Evolutionary conservation across 768 basidiomycete genomes (phyloP), one percentile per base, ranked within the genome.

Genomic region (Panaeolus papilionaceus): DNA sequence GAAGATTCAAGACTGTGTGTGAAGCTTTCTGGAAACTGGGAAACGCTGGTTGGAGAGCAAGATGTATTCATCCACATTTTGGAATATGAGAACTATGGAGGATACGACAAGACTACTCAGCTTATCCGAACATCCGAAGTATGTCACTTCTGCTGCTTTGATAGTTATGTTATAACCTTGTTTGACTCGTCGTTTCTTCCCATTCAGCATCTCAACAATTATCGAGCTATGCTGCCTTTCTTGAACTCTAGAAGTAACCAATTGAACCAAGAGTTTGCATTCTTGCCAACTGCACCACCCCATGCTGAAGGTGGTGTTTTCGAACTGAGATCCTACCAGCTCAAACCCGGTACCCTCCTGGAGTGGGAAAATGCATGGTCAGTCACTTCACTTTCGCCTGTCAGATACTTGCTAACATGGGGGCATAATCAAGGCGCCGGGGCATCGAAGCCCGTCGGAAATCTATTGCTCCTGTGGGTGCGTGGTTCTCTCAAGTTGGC

Each of bases 331-430:
- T 89, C 86, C 42, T 99, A 99, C 79, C 89, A 89, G 75, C 79
- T 98, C 67, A 89, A 91, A 73, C 94, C 97, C 4, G 98, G 98
- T 8, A 89, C 92, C 7, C 83, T 99, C 64, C 79, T 99, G 65
- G 96, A 99, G 74, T 99, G 98, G 98, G 98, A 99, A 76, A 85
- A 88, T 65, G 86, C 94, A 68, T 99, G 98, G 95, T 95, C 40
- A 62, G 85, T 73, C 23, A 47, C 23, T 12, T 28, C 12, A 61
- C 6, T 39, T 49, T 38, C 12, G 26, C n/a, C 66, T 68, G 42
- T 37, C 28, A 33, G 12, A 58, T 64, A 66, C 67, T 20, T 66
- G 20, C 38, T 61, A 40, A 65, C 66, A 47, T 69, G 12, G 61
- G 11, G 62, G 23, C 63, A 20, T 67, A 65, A 63, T 37, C 18